Base-by-base conservation (phyloP, 2,329 filamentous ascomycete species). In the Leptographium lundbergii region DNA sequence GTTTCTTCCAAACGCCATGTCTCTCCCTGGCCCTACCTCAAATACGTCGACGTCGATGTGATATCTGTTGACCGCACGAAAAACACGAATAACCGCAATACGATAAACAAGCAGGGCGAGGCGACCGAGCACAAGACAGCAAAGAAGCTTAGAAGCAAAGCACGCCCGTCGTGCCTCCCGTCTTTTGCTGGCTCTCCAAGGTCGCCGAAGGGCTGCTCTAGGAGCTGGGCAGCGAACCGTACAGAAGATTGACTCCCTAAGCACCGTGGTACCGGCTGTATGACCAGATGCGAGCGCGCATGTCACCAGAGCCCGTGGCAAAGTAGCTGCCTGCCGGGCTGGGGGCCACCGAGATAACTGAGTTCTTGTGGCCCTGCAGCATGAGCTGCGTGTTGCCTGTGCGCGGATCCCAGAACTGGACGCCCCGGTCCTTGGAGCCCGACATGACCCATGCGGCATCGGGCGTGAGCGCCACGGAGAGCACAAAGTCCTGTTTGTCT, bases 311-410 rank as follows among this genome's bases (percentile, higher is more conserved):
- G 62, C 94, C 94, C 6, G 94, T 99, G 48, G 94, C 94, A 70
- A 99, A 99, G 69, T 90, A 86, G 63, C 85, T 84, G 60, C 91
- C 91, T 42, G 82, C 85, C 19, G 94, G 94, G 72, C 91, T 95
- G 25, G 94, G 94, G 1, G 94, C 92, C 57, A 99, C 94, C 3
- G 91, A 96, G 67, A 97, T 97, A 66, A 99, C 94, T 13, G 90
- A 96, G 74, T 97, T 97, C 80, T 97, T 97, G 72, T 99, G 94
- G 29, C 94, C 94, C 73, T 97, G 94, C 62, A 99, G 81, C 94
- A 97, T 97, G 71, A 99, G 87, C 74, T 97, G 92, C 1, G 92
- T 95, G 65, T 89, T 87, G 42, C 92, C 94, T 24, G 91, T 96
- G 67, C 87, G 82, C 24, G 94, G 92, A 69, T 99, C 92, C 94